Percentiles rank a stretch among this genome's conserved stretches.
These are phyloP conservation scores for Pseudocercospora ulei DNA, from an alignment of 2,329 filamentous ascomycete genomes.

Conservation along the genomic window DNA sequence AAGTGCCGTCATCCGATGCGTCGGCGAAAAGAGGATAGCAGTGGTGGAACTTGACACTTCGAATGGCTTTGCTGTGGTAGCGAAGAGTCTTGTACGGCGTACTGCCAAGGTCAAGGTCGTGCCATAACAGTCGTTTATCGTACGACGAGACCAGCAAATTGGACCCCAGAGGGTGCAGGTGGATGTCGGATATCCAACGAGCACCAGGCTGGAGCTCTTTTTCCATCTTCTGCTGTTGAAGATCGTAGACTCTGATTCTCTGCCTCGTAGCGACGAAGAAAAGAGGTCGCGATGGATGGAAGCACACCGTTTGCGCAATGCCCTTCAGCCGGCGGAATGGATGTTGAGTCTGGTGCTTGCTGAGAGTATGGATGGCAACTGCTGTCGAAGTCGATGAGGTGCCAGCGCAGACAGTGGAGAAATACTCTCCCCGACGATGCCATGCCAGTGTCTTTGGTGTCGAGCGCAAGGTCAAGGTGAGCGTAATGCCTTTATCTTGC, in stretches of 20 bases:
- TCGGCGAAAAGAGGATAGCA: slow-evolving; percentile 77
- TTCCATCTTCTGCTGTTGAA: slow-evolving; percentile 80
- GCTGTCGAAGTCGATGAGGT: slow-evolving; percentile 58
- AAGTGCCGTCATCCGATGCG: slow-evolving; percentile 82
- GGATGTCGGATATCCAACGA: slow-evolving; percentile 87
- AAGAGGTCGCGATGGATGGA: slow-evolving; percentile 84
- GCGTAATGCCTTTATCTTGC: slow-evolving; percentile 66
- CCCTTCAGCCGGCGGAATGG: slow-evolving; percentile 72
- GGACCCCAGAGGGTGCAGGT: slow-evolving; percentile 85
- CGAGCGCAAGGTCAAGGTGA: slow-evolving; percentile 62
- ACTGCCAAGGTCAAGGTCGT: slow-evolving; percentile 83
- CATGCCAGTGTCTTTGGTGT: slow-evolving; percentile 77
- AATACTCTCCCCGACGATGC: slow-evolving; percentile 90
- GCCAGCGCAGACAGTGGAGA: slow-evolving; percentile 78
- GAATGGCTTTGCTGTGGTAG: slow-evolving; percentile 86
- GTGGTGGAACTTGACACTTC: slow-evolving; percentile 78
- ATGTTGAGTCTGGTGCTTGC: slow-evolving; percentile 87
- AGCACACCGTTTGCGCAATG: slow-evolving; percentile 79
- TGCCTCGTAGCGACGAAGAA: slow-evolving; percentile 96
- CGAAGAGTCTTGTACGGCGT: slow-evolving; percentile 93
- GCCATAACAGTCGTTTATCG: slow-evolving; percentile 88
- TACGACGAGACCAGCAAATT: slow-evolving; percentile 92
- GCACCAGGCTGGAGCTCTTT: slow-evolving; percentile 91
- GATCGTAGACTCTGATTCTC: slow-evolving; percentile 84
- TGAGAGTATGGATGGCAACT: slow-evolving; percentile 87